These are phyloP conservation scores for Serendipita sp. DNA, from an alignment of 768 basidiomycete species.

Conservation along the genomic window DNA sequence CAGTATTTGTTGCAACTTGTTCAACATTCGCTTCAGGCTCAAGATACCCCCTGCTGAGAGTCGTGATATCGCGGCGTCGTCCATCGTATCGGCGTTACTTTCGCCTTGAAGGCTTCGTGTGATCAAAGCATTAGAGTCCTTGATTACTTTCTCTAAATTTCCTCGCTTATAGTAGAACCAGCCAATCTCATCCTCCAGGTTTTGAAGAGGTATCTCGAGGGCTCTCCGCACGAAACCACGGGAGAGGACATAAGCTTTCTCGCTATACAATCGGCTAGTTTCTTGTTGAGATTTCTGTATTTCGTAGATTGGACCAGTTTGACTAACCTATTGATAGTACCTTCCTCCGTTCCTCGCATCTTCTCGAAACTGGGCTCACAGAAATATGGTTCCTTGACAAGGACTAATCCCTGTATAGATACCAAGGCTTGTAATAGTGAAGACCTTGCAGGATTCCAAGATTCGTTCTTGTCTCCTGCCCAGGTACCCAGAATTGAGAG, in stretches of 20 bases:
- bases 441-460: slow-evolving; percentile 71
- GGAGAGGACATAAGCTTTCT: slow-evolving; percentile 84
- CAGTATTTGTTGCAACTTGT: slow-evolving; percentile 34
- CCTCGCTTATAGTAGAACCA: slow-evolving; percentile 55
- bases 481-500: slow-evolving; percentile 84
- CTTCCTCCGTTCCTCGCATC: slow-evolving; percentile 77
- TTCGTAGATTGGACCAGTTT: neutral
- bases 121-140: slow-evolving; percentile 45
- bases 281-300: neutral
- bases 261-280: slow-evolving; percentile 70
- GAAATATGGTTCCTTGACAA: slow-evolving; percentile 84
- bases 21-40: slow-evolving; percentile 56
- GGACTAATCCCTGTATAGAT: slow-evolving; percentile 83
- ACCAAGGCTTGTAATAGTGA: slow-evolving; percentile 84
- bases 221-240: slow-evolving; percentile 83
- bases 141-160: slow-evolving; percentile 52
- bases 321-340: slow-evolving; percentile 65
- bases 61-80: slow-evolving; percentile 49
- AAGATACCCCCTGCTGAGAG: slow-evolving; percentile 68
- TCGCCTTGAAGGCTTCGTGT: slow-evolving; percentile 20
- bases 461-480: slow-evolving; percentile 77
- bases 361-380: slow-evolving; percentile 93
- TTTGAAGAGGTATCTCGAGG: slow-evolving; percentile 58
- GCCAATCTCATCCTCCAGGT: slow-evolving; percentile 53
- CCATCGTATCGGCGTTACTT: slow-evolving; percentile 21